A percentile compares a stretch with the other conserved stretches of the same genome.
These are phyloP conservation scores for Pyricularia sp. DNA, from an alignment of 2,329 filamentous ascomycete genomes.

Conservation along the genomic window DNA sequence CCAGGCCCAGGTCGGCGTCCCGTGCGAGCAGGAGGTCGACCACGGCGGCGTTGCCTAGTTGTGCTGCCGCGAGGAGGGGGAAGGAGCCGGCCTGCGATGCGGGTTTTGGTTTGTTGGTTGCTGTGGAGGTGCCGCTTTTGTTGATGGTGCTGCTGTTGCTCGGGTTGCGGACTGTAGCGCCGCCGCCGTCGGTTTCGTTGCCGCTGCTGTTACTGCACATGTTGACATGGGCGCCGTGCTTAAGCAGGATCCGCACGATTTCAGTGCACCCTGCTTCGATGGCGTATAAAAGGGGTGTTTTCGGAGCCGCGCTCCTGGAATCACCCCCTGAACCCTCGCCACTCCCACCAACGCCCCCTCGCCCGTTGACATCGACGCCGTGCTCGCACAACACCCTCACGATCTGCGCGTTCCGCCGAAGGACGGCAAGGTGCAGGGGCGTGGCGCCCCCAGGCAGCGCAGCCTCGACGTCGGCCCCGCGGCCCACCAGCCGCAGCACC, in stretches of 20 bases:
- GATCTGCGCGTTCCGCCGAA: constrained; percentile 9
- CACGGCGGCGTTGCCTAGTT: constrained; percentile 25
- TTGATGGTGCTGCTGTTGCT: not conserved
- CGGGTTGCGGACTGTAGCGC: not conserved
- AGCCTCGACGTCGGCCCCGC: constrained; percentile 12
- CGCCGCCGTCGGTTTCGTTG: not conserved
- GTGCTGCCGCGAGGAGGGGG: constrained; percentile 29
- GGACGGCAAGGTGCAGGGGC: constrained; percentile 12
- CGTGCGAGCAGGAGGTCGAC: constrained; percentile 10
- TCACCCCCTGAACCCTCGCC: not conserved
- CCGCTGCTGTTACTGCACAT: not conserved
- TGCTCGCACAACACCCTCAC: constrained; percentile 12
- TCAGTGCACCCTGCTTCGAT: constrained; percentile 13
- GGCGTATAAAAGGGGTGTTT: constrained; percentile 12
- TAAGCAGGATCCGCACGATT: constrained; percentile 11
- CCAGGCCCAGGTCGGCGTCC: constrained; percentile 9
- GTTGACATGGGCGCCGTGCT: constrained; percentile 10
- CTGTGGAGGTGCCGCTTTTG: not conserved
- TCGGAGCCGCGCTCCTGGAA: not conserved
- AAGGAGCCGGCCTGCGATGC: constrained; percentile 10
- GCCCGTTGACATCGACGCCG: constrained; percentile 11
- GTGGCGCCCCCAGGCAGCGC: constrained; percentile 10
- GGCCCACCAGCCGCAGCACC: constrained; percentile 9
- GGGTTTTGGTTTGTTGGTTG: not conserved
- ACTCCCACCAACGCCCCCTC: constrained; percentile 1